Evolutionary conservation across 768 basidiomycete genomes (phyloP).

Genomic region (Punctularia strigosozonata): DNA sequence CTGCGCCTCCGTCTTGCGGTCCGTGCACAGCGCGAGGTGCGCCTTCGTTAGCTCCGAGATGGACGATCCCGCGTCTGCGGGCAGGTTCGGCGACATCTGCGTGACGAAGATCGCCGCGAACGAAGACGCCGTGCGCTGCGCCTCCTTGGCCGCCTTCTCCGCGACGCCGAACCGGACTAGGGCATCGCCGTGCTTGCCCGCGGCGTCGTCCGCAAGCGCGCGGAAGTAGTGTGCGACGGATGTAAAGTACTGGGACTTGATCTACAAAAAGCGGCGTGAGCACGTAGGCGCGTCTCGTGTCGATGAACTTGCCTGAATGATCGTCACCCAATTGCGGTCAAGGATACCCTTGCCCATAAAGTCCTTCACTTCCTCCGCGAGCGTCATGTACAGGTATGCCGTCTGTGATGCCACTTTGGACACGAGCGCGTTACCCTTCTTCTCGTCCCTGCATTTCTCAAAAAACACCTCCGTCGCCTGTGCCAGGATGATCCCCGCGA

Average conservation of each 20-base stretch:
- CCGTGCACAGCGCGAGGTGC: constrained; percentile 65
- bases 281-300: too few relatives aligned
- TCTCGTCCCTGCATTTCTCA: constrained; percentile 90
- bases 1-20: constrained; percentile 62
- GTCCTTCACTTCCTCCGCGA: constrained; percentile 92
- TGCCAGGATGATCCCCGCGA: constrained; percentile 77
- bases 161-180: constrained; percentile 71
- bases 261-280: constrained; percentile 26
- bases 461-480: constrained; percentile 96
- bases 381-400: constrained; percentile 64
- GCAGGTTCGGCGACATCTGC: constrained; percentile 69
- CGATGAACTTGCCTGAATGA: constrained; percentile 67
- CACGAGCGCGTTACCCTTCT: constrained; percentile 69
- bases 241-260: constrained; percentile 84
- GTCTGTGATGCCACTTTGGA: constrained; percentile 79
- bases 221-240: constrained; percentile 86
- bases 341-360: constrained; percentile 95
- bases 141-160: constrained; percentile 75
- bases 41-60: constrained; percentile 77
- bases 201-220: constrained; percentile 60
- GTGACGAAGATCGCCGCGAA: constrained; percentile 65
- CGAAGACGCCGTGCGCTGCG: constrained; percentile 50
- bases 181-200: constrained; percentile 77
- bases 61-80: constrained; percentile 73
- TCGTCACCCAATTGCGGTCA: constrained; percentile 85